These are phyloP conservation scores for Gossypium longicalyx DNA, from an alignment of 345 rosid species.

Conservation along the genomic window DNA sequence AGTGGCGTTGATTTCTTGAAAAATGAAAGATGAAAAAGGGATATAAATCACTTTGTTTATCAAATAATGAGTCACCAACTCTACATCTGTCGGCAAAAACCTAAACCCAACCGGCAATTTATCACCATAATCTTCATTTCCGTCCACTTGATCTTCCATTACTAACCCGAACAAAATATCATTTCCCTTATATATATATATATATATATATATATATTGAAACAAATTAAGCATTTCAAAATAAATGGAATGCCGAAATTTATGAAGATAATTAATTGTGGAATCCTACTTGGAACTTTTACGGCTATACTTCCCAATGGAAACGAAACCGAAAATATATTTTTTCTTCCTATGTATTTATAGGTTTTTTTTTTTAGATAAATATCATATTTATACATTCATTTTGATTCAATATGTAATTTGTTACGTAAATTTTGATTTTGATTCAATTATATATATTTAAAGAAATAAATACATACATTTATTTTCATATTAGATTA, in stretches of 20 bases:
- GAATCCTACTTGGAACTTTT: conserved; percentile 11
- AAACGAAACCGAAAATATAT: not conserved
- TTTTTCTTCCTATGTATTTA: not conserved
- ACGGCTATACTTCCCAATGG: not conserved
- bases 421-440: too few species aligned
- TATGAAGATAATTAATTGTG: not conserved
- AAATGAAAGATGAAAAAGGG: conserved; percentile 10
- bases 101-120: conserved; percentile 16
- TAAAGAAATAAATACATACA: too few species aligned
- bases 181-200: not conserved
- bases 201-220: not conserved
- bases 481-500: too few species aligned
- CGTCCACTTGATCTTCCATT: not conserved
- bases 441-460: too few species aligned
- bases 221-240: not conserved
- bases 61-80: conserved; percentile 27
- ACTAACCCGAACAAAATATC: not conserved
- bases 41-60: conserved; percentile 14
- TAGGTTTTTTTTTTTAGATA: not conserved
- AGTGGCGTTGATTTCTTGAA: conserved; percentile 10
- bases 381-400: too few species aligned
- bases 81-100: conserved; percentile 33
- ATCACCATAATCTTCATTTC: not conserved
- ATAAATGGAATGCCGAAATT: not conserved
- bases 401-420: too few species aligned